phyloP scores from a whole-genome alignment of 768 basidiomycete species.

The Tubosaeta sp. region DNA sequence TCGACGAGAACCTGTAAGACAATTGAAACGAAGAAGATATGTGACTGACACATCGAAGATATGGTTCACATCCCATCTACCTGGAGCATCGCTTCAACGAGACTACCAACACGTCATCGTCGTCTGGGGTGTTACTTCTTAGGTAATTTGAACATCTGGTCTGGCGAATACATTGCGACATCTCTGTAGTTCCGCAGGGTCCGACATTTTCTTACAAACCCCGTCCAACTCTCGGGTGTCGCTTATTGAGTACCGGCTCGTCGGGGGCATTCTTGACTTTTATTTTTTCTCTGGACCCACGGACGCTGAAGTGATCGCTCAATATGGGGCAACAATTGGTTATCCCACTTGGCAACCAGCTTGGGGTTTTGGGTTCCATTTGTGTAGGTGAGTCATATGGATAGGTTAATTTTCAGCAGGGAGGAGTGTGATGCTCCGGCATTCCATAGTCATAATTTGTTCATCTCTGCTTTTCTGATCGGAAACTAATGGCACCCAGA shows the following conservation, averaged over 20 bases:
- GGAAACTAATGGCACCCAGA: neutral
- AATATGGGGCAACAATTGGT: slow-evolving; percentile 66
- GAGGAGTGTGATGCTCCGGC: too few species aligned
- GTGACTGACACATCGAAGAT: slow-evolving; percentile 35
- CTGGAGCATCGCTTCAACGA: slow-evolving; percentile 66
- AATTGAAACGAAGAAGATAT: neutral
- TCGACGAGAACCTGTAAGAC: slow-evolving; percentile 62
- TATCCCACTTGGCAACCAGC: slow-evolving; percentile 66
- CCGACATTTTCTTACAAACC: slow-evolving; percentile 65
- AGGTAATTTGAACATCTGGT: slow-evolving; percentile 37
- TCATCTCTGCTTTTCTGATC: neutral
- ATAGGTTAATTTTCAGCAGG: too few species aligned
- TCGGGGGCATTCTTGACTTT: slow-evolving; percentile 75
- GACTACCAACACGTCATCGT: slow-evolving; percentile 45
- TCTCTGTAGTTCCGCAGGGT: slow-evolving; percentile 52
- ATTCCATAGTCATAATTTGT: too few species aligned
- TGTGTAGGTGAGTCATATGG: slow-evolving; percentile 47
- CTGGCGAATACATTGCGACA: neutral
- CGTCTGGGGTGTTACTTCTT: slow-evolving; percentile 74
- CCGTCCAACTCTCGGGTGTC: slow-evolving; percentile 51
- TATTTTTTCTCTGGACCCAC: slow-evolving; percentile 66
- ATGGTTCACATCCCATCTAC: slow-evolving; percentile 71
- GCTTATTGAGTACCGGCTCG: slow-evolving; percentile 64
- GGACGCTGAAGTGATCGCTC: slow-evolving; percentile 55
- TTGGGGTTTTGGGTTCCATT: slow-evolving; percentile 79